A percentile compares a stretch with the other conserved stretches of the same genome.
phyloP scores from a whole-genome alignment of 78 protist species.

The Dictyostelium brefeldianum region DNA sequence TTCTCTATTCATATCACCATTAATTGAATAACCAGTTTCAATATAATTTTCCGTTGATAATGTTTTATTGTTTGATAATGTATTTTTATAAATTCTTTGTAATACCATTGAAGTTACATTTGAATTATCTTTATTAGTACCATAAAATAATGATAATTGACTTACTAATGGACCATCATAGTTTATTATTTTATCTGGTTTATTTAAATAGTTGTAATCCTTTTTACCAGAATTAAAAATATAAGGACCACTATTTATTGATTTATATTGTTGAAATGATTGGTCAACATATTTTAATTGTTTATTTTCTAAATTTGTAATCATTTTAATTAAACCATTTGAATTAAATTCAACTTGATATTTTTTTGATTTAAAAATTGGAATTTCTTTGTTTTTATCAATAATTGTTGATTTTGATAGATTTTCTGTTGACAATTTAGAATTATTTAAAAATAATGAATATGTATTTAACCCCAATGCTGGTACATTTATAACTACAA shows the following conservation, averaged over 20 bases:
- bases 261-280: background rate
- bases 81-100: slow-evolving; percentile 15
- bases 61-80: background rate
- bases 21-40: slow-evolving; percentile 41
- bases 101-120: background rate
- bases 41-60: background rate
- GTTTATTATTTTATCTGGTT: background rate
- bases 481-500: slow-evolving; percentile 1
- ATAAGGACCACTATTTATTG: slow-evolving; percentile 12
- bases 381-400: background rate
- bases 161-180: slow-evolving; percentile 19
- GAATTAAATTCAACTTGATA: slow-evolving; percentile 2
- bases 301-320: background rate
- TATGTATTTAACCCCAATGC: slow-evolving; percentile 56
- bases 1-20: slow-evolving; percentile 31
- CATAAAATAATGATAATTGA: background rate
- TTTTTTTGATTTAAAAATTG: background rate
- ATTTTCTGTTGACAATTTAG: background rate
- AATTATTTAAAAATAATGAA: background rate
- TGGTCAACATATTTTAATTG: background rate
- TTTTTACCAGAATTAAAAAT: background rate
- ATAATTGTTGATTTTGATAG: background rate
- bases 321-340: slow-evolving; percentile 11
- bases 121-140: background rate
- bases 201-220: background rate